Conservation (phyloP, 352 stramenopile species). For the Thalassiosira mediterranea region DNA sequence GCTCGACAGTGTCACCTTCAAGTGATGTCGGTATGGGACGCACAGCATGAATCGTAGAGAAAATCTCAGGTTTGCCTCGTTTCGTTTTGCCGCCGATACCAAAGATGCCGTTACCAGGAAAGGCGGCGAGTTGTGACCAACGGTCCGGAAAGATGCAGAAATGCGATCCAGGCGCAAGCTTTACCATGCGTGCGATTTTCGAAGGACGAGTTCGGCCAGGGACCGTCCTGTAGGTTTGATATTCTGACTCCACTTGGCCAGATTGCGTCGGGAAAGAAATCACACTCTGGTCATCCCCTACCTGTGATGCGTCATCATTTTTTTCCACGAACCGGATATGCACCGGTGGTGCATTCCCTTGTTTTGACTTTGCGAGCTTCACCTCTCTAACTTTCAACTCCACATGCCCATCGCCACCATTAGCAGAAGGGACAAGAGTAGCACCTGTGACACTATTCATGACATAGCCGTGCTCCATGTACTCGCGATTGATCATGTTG, state of each 20-base stretch:
- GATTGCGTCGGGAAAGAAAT: conserved; percentile 22
- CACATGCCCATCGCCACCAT: conserved; percentile 33
- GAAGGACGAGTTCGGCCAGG: conserved; percentile 35
- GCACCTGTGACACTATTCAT: conserved; percentile 74
- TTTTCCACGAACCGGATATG: conserved; percentile 71
- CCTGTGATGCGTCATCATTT: conserved; percentile 55
- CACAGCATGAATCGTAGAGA: conserved; percentile 50
- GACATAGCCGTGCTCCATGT: conserved; percentile 71
- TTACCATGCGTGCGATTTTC: conserved; percentile 47
- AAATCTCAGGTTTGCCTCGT: conserved; percentile 36
- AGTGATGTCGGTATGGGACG: conserved; percentile 30
- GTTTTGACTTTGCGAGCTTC: conserved; percentile 32
- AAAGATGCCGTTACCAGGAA: conserved; percentile 21
- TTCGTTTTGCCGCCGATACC: conserved; percentile 1
- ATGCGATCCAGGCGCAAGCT: conserved; percentile 41
- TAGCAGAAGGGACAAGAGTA: conserved; percentile 44
- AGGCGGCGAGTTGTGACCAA: conserved; percentile 38
- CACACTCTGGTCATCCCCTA: conserved; percentile 30
- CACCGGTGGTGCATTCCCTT: conserved; percentile 37
- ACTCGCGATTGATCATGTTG: conserved; percentile 67
- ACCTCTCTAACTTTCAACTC: conserved; percentile 76
- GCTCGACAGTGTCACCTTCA: conserved; percentile 57
- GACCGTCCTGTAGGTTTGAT: conserved; percentile 35
- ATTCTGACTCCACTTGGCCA: conserved; percentile 7
- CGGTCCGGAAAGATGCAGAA: conserved; percentile 37